Base-by-base conservation (phyloP, 257 asterid genomes). In the Verbascum thapsus region DNA sequence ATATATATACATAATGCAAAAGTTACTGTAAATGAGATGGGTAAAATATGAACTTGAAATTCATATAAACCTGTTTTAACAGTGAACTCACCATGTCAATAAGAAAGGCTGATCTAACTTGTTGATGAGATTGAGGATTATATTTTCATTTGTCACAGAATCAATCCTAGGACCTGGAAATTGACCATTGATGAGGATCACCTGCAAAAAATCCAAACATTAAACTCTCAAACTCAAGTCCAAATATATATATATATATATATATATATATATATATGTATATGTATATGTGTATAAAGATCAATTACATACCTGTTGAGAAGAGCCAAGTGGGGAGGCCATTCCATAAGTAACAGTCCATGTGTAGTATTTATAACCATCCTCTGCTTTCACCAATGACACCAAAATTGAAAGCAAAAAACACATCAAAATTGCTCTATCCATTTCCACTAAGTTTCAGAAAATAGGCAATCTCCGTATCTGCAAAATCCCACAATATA, bases 91-190 rank as follows among this genome's bases (percentile, higher is more conserved):
- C 96, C 96, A 88, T 68, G 96, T 88, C 66, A 88, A 63, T 19
- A 88, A 80, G 47, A 88, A 77, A 54, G 94, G 87, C 70, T 81
- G 75, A 62, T 88, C 83, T 74, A 88, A 37, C 73, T 83, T 81
- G 57, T 88, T 85, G 60, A 79, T 50, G 17, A 88, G 70, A 62
- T 81, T 83, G 57, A 88, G 75, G 73, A 78, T 47, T 16, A 88
- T 70, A 73, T 88, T 88, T 68, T 88, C 87, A 65, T 88, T 88
- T 30, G 96, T 88, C 22, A 76, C 83, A 23, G 69, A 22, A 53
- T 85, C 90, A 23, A 88, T 81, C 42, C 75, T 80, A 1, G 94
- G 96, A 44, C 96, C 96, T 12, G 96, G 96, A 65, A 88, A 88
- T 59, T 79, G 84, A n/a, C 85, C 96, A 58, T 88, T 85, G 59